Percentiles rank a stretch among this genome's conserved stretches.
Conservation (phyloP, 208 protist genomes). For the Acanthamoeba castellanii region DNA sequence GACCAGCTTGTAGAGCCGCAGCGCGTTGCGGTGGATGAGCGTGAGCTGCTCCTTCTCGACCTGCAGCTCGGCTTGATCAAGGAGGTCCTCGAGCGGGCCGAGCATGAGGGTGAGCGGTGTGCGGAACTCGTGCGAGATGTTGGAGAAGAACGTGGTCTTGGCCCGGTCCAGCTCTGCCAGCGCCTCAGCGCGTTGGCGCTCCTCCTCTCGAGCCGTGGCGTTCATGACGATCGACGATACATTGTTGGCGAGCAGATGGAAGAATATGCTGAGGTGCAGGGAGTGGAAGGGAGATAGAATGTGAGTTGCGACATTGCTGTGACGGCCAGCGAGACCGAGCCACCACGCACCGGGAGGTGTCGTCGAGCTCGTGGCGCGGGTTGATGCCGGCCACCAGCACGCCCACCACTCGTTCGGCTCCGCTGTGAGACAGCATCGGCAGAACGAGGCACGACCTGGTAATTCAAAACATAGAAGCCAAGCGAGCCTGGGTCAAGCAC, state of each 20-base stretch:
- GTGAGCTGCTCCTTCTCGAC: slow-evolving; percentile 26
- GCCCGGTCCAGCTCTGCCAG: slow-evolving; percentile 69
- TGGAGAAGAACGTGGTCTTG: slow-evolving; percentile 78
- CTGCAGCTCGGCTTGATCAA: not conserved
- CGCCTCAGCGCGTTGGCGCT: slow-evolving; percentile 20
- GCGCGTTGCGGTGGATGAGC: slow-evolving; percentile 46
- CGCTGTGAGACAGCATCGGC: not conserved
- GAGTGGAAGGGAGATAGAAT: too few species aligned
- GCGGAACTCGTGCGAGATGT: slow-evolving; percentile 79
- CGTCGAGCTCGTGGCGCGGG: slow-evolving; percentile 40
- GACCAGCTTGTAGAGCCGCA: slow-evolving; percentile 77
- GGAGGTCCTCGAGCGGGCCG: slow-evolving; percentile 70
- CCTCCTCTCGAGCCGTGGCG: slow-evolving; percentile 31
- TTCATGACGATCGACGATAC: not conserved
- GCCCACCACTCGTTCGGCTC: not conserved
- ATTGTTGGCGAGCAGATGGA: slow-evolving; percentile 16
- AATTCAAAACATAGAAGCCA: not conserved
- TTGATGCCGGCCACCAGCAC: slow-evolving; percentile 36
- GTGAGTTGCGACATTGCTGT: too few species aligned
- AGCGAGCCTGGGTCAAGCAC: too few species aligned
- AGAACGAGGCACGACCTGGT: slow-evolving; percentile 26
- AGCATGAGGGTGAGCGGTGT: slow-evolving; percentile 80
- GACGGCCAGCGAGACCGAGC: too few species aligned
- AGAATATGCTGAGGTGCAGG: slow-evolving; percentile 12
- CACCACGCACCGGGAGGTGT: not conserved